Base-by-base conservation (phyloP, 2,329 filamentous ascomycete species). In the Byssoonygena ceratinophila region DNA sequence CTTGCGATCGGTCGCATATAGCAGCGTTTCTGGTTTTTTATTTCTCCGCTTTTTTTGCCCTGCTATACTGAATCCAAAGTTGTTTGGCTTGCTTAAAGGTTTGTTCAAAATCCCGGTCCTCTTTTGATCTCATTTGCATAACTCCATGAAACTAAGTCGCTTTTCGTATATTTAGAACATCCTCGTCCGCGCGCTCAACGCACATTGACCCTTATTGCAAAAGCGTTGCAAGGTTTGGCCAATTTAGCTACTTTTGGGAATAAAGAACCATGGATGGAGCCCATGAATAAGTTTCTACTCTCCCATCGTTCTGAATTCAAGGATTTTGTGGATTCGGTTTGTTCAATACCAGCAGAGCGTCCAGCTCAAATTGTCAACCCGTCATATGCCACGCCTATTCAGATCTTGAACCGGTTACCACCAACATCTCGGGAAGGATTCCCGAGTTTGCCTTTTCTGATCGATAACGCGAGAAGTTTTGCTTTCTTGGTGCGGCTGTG, bases 181-280 rank as follows among this genome's bases (percentile, higher is more conserved):
- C 89, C 91, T 22, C 85, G 84, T 46, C 80, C 83, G 23, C 83
- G 83, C 50, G 87, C 90, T 9, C 87, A 94, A 64, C 82, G 91
- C 39, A 94, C 90, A 0, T 76, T 96, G 50, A 96, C 91, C 0
- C 77, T 97, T 46, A 90, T 97, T 55, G 88, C 91, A 22, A 97
- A 97, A 68, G 87, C 86, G 1, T 74, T 97, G 7, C 90, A 96
- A 69, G 90, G 88, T 14, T 76, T 97, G 54, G 88, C 89, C 16
- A 96, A 96, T 65, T 77, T 96, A 69, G 87, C 87, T 1, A 88
- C 82, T 0, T 96, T 96, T 64, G 91, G 91, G 37, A 90, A 86
- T 64, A 94, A 95, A 65, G 91, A 97, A 68, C 82, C 85, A n/a
- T 97, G 89, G 88, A 96, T 97, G 90, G 90, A 95, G 70, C 89